Conservation (phyloP, 2,329 filamentous ascomycete species). For the Botrytis byssoidea region DNA sequence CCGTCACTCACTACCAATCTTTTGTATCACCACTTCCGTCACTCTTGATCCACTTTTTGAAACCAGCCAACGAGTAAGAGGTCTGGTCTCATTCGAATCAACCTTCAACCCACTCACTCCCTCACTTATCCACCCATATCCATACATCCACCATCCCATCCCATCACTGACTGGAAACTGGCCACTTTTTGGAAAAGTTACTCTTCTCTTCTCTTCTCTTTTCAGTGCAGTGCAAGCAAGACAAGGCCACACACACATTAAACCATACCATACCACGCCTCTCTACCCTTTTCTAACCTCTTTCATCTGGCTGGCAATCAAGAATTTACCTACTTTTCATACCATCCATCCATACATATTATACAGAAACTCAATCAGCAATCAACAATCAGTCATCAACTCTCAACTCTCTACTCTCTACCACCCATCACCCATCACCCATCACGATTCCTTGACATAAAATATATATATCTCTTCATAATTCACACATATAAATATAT, state of each 20-base stretch:
- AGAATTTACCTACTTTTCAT: too few species aligned
- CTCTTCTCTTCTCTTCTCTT: background rate
- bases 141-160: too few species aligned
- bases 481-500: background rate
- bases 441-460: too few species aligned
- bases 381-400: too few species aligned
- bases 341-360: too few species aligned
- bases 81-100: background rate
- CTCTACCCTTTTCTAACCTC: too few species aligned
- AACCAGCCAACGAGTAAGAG: background rate
- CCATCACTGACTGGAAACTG: background rate
- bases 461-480: background rate
- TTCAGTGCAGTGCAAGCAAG: background rate
- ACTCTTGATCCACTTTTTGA: conserved; percentile 1
- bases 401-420: too few species aligned
- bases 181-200: background rate
- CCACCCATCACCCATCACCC: too few species aligned
- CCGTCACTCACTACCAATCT: background rate
- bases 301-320: too few species aligned
- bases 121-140: too few species aligned
- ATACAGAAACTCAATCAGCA: too few species aligned
- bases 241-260: background rate
- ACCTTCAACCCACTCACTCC: background rate
- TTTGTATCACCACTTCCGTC: conserved; percentile 3
- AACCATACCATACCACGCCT: background rate